Base-by-base conservation (phyloP, 148 eudicot genomes). In the Amaranthus hypochondriacus region DNA sequence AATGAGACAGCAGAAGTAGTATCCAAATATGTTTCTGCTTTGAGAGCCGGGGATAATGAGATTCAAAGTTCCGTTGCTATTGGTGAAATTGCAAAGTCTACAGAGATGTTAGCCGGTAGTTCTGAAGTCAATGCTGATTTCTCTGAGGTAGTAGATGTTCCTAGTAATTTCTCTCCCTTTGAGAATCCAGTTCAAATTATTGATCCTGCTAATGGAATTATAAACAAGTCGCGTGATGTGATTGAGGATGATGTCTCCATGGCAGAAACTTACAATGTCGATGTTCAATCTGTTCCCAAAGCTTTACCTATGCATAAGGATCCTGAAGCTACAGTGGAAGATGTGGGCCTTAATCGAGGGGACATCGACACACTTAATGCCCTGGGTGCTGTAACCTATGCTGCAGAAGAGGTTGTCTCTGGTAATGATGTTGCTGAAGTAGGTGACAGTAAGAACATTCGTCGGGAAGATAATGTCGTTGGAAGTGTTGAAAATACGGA, bases 71-170 rank as follows among this genome's bases (percentile, higher is more conserved):
- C 72, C 43, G 56, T 12, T 4, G 47, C 75, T 51, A 68, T 53
- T 60, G 71, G 52, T 78, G 69, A 47, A 51, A n/a, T 57, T 6
- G 46, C 77, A 14, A 75, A 83, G 70, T 48, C 43, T 0, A 48
- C 65, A 10, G 69, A 57, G 64, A 60, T 55, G 66, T 59, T 71
- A 62, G 48, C 66, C 74, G 75, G 62, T 75, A 76, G 60, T 13
- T 69, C 68, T 54, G 81, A 74, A 71, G 63, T 68, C 57, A 62
- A 66, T 63, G 49, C 54, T 66, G 84, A 77, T 73, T 28, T 62
- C 56, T 48, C 69, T 56, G 43, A 72, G 69, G 68, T 63, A 73
- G 72, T 48, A 73, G 68, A 69, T 66, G 58, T 75, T 72, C 51
- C 70, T 49, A 65, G 73, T 59, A 48, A 55, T 64, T 52, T 47